phyloP scores from a whole-genome alignment of 139 green algal species.

The Micractinium conductrix region DNA sequence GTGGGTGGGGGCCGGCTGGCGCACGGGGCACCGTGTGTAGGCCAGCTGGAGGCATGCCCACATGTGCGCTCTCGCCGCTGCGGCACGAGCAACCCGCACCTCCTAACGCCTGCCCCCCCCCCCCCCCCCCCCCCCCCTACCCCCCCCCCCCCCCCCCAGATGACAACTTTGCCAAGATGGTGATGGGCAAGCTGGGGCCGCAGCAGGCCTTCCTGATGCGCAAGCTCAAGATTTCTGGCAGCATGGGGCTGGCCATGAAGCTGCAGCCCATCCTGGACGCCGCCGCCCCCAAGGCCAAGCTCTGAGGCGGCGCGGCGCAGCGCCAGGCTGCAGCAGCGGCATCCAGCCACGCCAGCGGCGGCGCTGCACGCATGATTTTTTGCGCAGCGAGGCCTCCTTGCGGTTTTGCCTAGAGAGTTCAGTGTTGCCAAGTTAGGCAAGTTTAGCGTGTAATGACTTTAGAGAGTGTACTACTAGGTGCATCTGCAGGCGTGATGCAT shows the following conservation, averaged over 20 bases:
- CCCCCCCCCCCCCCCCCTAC: no score
- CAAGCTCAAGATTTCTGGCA: slow-evolving; percentile 88
- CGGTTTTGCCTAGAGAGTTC: no score
- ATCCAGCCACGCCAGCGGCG: no score
- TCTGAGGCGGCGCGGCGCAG: not conserved
- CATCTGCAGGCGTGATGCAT: no score
- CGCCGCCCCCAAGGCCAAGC: slow-evolving; percentile 74
- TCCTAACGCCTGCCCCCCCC: not conserved
- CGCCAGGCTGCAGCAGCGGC: no score
- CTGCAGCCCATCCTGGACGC: slow-evolving; percentile 85
- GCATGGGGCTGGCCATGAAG: slow-evolving; percentile 90
- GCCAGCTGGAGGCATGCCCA: not conserved
- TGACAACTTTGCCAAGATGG: slow-evolving; percentile 78
- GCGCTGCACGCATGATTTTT: not conserved
- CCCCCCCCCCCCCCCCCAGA: slow-evolving; percentile 32
- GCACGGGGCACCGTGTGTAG: not conserved
- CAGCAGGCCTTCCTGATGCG: slow-evolving; percentile 89
- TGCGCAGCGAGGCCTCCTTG: no score
- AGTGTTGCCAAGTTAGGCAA: no score
- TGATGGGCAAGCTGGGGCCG: slow-evolving; percentile 85
- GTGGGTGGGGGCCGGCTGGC: slow-evolving; percentile 18
- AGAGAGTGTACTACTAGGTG: no score
- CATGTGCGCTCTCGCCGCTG: not conserved
- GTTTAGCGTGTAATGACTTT: no score
- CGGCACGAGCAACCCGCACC: not conserved